Evolutionary conservation across 495 filamentous ascomycete genomes (phyloP).

Genomic region (Thermochaetoides thermophila): DNA sequence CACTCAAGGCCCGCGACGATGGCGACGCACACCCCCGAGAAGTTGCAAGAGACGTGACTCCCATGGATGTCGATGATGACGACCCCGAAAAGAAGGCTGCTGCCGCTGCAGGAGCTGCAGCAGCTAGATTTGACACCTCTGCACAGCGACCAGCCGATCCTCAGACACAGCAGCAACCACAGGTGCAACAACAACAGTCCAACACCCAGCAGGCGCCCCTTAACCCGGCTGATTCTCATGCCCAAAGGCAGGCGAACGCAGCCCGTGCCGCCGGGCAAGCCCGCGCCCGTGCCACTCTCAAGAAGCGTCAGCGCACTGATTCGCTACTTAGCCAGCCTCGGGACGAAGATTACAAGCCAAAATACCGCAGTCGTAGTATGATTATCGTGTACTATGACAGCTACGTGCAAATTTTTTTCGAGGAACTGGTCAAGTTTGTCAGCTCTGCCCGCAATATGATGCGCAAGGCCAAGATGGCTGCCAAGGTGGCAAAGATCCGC

Average conservation of each 20-base stretch:
- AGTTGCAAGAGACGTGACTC: too few species aligned
- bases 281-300: conserved; percentile 28
- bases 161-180: too few species aligned
- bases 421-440: conserved; percentile 64
- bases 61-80: conserved; percentile 2
- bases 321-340: conserved; percentile 42
- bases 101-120: conserved; percentile 6
- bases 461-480: conserved; percentile 62
- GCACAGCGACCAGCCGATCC: too few species aligned
- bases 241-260: conserved; percentile 26
- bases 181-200: too few species aligned
- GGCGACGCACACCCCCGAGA: conserved; percentile 21
- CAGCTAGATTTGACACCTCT: too few species aligned
- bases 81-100: conserved; percentile 2
- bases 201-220: conserved; percentile 4
- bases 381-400: conserved; percentile 84
- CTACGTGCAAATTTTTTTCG: conserved; percentile 65
- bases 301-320: conserved; percentile 42
- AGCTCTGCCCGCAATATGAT: conserved; percentile 68
- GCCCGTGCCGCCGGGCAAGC: conserved; percentile 30
- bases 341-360: conserved; percentile 31
- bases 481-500: conserved; percentile 42
- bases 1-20: conserved; percentile 39
- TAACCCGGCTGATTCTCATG: conserved; percentile 17
- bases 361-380: conserved; percentile 60